Base-by-base conservation (phyloP, 108 stramenopile genomes). In the Nitzschia sp. region DNA sequence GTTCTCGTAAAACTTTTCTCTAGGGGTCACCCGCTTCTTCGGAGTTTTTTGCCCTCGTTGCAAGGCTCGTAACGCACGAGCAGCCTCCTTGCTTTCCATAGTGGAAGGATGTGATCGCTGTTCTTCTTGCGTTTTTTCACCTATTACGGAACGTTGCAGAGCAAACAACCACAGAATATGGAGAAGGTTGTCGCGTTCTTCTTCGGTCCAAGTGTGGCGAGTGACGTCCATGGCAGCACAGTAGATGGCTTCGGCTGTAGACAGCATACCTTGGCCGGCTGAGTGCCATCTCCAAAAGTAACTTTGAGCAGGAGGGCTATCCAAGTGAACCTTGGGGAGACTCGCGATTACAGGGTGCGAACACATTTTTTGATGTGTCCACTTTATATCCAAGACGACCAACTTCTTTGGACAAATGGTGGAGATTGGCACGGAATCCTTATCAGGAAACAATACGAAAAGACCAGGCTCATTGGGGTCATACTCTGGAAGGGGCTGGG, bases 211-310 rank as follows among this genome's bases (percentile, higher is more conserved):
- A 52, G 37, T 51, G 25, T 72, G 54, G 15, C 26, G 50, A 15
- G 54, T 44, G 17, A 73, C 52, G 63, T 90, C 87, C 42, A 72
- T 56, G 19, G 87, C 73, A 14, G 88, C 88, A 65, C 65, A 86
- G 64, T 86, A 92, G 26, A 92, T 75, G 11, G 91, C 91, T 75
- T 92, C 91, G 46, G 86, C 83, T 7, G 88, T 88, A 0, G 79
- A 80, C 11, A 90, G 56, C 81, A 77, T 80, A 2, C 88, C 87
- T n/a, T 55, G 67, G 8, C 91, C 91, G 44, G 77, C 80, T 65
- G 80, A 83, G 62, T 92, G 91, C 87, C 87, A 92, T 65, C 91
- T 72, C 91, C 91, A 92, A 63, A 75, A 92, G 52, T 83, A 60
- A 57, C 81, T 85, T 64, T 73, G 25, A 44, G 67, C 41, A 0